Evolutionary conservation across 306 rosid genomes (phyloP), one percentile per base, ranked within the genome.

Genomic region (Herpetospermum pedunculosum): DNA sequence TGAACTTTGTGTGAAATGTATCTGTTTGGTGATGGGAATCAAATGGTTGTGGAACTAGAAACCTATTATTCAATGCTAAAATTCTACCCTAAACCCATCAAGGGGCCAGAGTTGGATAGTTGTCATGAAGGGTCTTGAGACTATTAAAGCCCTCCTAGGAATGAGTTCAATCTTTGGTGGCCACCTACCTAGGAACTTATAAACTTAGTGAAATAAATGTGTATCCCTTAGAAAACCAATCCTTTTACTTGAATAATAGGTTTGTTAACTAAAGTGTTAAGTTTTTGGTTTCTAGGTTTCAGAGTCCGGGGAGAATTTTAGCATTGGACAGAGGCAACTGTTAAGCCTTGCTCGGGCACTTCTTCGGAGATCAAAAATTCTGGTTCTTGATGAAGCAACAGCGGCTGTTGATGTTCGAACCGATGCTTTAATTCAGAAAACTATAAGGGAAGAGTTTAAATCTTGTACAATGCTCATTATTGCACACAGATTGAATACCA

Each of bases 361-460:
- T 74, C 81, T 92, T 73, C 80, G 92, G 68, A 84, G 92, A 81
- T 88, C 98, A 10, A 92, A 88, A 85, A 87, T 92, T 73, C 89
- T 92, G 8, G 97, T 92, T 47, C 87, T 92, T 26, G 98, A 92
- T 47, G 98, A 92, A 85, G 98, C 98, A 43, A 92, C 98, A 35
- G 98, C 97, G 46, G 90, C 98, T 38, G 97, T 92, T 26, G 98
- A 92, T 82, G 98, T 92, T 68, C 77, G 96, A 85, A 92, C 98
- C n/a, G 98, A 92, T 76, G 90, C 97, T 49, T 91, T 90, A 49
- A 88, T 92, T 65, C 98, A 92, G 84, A 90, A 90, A 85, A 90
- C 98, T 28, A 92, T 92, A 71, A 81, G 98, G 41, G 89, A 87
- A 77, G 96, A 90, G 78, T 92, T 90, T 49, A 86, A 85, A 60